phyloP scores from a whole-genome alignment of 2,329 filamentous ascomycete species.

The Alternaria brassicicola region DNA sequence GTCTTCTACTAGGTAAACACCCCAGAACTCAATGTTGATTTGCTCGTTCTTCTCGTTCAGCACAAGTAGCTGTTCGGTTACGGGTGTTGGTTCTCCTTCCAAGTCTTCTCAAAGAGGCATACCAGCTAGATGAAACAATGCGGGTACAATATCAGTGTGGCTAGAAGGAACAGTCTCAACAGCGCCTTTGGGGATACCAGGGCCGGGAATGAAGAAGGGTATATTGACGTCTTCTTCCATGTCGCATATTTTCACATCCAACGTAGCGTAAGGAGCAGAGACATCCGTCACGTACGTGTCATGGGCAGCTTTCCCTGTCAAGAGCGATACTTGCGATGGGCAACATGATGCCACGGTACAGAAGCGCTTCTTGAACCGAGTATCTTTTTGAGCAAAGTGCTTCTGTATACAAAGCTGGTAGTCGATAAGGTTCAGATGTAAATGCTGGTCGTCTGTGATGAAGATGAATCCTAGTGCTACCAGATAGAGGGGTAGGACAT shows the following conservation, averaged over 20 bases:
- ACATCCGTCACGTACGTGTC: conserved; percentile 73
- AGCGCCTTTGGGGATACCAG: conserved; percentile 38
- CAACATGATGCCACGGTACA: conserved; percentile 72
- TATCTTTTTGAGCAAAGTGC: conserved; percentile 64
- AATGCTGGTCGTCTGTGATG: conserved; percentile 71
- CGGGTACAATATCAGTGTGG: conserved; percentile 52
- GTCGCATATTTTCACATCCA: conserved; percentile 28
- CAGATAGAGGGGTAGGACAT: background rate
- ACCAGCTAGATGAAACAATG: conserved; percentile 45
- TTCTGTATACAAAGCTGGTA: conserved; percentile 66
- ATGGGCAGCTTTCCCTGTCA: conserved; percentile 70
- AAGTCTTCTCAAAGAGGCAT: conserved; percentile 42
- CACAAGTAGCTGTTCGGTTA: conserved; percentile 21
- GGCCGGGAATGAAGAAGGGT: conserved; percentile 50
- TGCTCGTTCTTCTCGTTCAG: conserved; percentile 40
- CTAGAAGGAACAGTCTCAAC: conserved; percentile 35
- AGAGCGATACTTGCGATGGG: conserved; percentile 68
- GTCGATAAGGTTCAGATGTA: conserved; percentile 64
- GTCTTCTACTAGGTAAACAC: conserved; percentile 37
- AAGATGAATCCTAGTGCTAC: background rate
- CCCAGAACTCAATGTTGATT: conserved; percentile 53
- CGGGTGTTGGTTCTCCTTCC: conserved; percentile 47
- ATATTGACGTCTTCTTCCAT: conserved; percentile 53
- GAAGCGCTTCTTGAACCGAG: conserved; percentile 66
- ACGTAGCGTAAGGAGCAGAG: conserved; percentile 58